These are phyloP conservation scores for Exserohilum rostratum DNA, from an alignment of 2,329 filamentous ascomycete species.

Conservation along the genomic window DNA sequence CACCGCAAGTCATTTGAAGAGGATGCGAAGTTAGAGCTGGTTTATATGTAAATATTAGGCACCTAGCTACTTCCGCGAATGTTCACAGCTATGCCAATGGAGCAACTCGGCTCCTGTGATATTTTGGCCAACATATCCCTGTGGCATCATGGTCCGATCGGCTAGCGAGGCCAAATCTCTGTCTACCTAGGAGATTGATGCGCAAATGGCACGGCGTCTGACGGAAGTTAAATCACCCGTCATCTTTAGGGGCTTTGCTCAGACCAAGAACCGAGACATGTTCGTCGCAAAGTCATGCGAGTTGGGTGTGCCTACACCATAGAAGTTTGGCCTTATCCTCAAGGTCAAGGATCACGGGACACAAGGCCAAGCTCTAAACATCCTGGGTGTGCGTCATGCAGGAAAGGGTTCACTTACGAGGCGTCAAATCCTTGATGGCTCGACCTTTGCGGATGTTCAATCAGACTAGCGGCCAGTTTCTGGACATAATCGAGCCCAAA, in stretches of 20 bases:
- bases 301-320: conserved; percentile 57
- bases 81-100: conserved; percentile 23
- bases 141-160: conserved; percentile 27
- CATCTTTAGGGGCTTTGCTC: conserved; percentile 58
- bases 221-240: conserved; percentile 60
- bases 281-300: conserved; percentile 57
- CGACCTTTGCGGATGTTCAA: too few species aligned
- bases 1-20: conserved; percentile 18
- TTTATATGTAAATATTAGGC: conserved; percentile 17
- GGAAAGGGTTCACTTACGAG: too few species aligned
- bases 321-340: conserved; percentile 65
- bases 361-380: conserved; percentile 56
- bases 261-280: conserved; percentile 54
- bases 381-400: too few species aligned
- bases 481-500: too few species aligned
- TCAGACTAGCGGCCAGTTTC: too few species aligned
- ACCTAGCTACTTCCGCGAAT: conserved; percentile 14
- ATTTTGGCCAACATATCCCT: conserved; percentile 30
- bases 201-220: conserved; percentile 53
- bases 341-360: conserved; percentile 66
- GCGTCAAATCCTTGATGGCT: too few species aligned
- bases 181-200: conserved; percentile 54
- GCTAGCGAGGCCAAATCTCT: conserved; percentile 12
- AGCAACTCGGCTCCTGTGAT: neutral
- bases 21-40: conserved; percentile 14